Evolutionary conservation across 768 basidiomycete species (phyloP).

Genomic region (Leucosporidium yakuticum): DNA sequence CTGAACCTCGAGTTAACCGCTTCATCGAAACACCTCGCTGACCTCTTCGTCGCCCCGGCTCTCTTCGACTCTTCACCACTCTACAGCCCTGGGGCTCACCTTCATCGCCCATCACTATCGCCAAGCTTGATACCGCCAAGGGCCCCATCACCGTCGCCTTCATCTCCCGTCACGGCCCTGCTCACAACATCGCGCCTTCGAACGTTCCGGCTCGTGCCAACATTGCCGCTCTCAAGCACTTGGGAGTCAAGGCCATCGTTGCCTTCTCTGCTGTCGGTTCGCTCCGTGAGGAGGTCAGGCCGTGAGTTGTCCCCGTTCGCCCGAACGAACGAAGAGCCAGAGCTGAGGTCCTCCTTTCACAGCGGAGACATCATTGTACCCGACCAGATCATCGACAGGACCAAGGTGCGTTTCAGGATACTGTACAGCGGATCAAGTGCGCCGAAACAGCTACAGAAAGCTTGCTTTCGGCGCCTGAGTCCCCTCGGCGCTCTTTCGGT

Average conservation of each 20-base stretch:
- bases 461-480: too few species aligned
- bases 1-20: slow-evolving; percentile 3
- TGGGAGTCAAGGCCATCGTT: slow-evolving; percentile 81
- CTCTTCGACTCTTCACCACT: background rate
- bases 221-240: slow-evolving; percentile 86
- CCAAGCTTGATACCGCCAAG: slow-evolving; percentile 71
- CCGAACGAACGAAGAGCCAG: too few species aligned
- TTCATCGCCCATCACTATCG: slow-evolving; percentile 86
- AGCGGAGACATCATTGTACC: slow-evolving; percentile 77
- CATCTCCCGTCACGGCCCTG: slow-evolving; percentile 79
- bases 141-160: slow-evolving; percentile 62
- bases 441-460: too few species aligned
- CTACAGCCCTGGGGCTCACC: slow-evolving; percentile 86
- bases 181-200: slow-evolving; percentile 73
- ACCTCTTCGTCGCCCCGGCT: background rate
- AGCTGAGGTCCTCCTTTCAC: background rate
- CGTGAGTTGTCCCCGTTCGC: slow-evolving; percentile 38
- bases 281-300: slow-evolving; percentile 83
- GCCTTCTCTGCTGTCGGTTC: slow-evolving; percentile 96
- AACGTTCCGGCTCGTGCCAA: slow-evolving; percentile 80
- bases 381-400: slow-evolving; percentile 89
- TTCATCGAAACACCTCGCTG: background rate
- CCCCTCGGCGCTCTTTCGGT: too few species aligned
- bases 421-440: background rate
- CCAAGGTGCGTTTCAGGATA: slow-evolving; percentile 51